A percentile compares a stretch with the other conserved stretches of the same genome.
Conservation (phyloP, 1,284 basidiomycete species). For the Anthracocystis panici-leucophaei region DNA sequence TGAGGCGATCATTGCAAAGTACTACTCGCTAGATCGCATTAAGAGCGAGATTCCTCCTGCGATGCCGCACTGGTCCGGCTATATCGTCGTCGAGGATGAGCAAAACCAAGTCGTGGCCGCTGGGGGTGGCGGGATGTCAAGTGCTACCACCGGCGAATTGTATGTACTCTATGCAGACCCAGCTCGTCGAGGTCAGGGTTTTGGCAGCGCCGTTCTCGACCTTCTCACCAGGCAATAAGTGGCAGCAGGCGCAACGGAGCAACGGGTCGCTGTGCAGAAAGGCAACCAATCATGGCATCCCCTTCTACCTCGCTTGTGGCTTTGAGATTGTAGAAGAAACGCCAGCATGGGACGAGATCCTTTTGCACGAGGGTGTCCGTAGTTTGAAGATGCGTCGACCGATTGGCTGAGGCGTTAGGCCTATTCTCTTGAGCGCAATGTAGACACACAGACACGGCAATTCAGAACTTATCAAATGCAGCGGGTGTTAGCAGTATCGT, state of each 20-base stretch:
- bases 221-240: neutral
- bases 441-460: too few species aligned
- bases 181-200: neutral
- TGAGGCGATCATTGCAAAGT: neutral
- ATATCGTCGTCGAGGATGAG: neutral
- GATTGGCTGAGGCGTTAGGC: too few species aligned
- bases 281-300: neutral
- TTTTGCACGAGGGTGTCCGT: neutral
- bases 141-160: neutral
- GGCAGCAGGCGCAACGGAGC: neutral
- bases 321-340: neutral
- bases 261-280: neutral
- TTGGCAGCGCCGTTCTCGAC: neutral
- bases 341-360: neutral
- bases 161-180: neutral
- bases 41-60: neutral
- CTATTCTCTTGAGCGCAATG: too few species aligned
- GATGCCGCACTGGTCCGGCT: slow-evolving; percentile 1
- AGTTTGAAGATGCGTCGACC: neutral
- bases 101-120: neutral
- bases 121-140: neutral
- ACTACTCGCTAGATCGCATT: neutral
- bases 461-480: too few species aligned
- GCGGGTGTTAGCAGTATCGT: too few species aligned
- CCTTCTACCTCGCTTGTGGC: neutral